Evolutionary conservation across 176 grass and related monocot genomes (phyloP).

Genomic region (Tillandsia fasciculata): DNA sequence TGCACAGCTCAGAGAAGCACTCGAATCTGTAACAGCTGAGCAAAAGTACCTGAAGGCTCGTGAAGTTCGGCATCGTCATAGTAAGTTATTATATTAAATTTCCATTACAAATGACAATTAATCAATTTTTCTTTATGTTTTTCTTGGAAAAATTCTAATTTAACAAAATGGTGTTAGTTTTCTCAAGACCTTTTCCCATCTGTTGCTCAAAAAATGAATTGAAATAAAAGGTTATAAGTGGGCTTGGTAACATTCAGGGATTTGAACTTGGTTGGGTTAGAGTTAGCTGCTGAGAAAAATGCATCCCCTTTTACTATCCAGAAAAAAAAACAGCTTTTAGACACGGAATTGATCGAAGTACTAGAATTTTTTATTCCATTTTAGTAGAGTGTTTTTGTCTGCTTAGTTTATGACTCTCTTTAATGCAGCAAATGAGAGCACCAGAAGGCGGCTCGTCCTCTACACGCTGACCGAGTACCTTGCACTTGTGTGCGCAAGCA

Average conservation of each 20-base stretch:
- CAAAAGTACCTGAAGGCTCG: conserved; percentile 95
- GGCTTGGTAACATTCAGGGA: too few relatives aligned
- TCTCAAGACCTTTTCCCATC: not conserved
- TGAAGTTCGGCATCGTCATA: conserved; percentile 78
- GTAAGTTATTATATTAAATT: conserved; percentile 39
- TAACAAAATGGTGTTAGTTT: conserved; percentile 2
- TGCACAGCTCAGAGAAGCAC: conserved; percentile 82
- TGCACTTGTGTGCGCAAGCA: conserved; percentile 61
- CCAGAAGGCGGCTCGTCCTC: conserved; percentile 73
- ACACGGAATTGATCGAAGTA: not conserved
- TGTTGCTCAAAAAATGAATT: not conserved
- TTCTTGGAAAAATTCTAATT: not conserved
- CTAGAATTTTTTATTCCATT: not conserved
- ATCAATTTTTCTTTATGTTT: not conserved
- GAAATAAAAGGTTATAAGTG: too few relatives aligned
- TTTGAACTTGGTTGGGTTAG: too few relatives aligned
- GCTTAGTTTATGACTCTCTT: conserved; percentile 20
- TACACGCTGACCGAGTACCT: conserved; percentile 76
- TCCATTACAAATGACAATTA: not conserved
- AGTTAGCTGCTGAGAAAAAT: too few relatives aligned
- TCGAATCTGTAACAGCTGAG: conserved; percentile 81
- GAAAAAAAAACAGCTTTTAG: not conserved
- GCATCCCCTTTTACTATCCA: too few relatives aligned
- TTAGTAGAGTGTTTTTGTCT: not conserved
- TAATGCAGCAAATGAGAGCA: conserved; percentile 91